phyloP scores from a whole-genome alignment of 2,329 filamentous ascomycete species.

The Aureobasidium sp. region DNA sequence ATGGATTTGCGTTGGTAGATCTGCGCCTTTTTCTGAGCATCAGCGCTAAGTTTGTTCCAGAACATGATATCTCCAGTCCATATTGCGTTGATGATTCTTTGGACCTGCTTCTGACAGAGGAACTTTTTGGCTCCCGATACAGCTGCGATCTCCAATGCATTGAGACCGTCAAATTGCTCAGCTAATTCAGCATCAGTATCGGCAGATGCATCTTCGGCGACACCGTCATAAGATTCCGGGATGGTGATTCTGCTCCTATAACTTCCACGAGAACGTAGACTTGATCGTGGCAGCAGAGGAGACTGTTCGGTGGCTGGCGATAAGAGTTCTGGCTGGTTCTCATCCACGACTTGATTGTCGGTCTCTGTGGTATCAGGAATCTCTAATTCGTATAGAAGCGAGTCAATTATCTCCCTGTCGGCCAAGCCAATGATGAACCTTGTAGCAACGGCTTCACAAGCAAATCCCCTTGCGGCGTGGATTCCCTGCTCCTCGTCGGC shows the following conservation, averaged over 20 bases:
- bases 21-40: slow-evolving; percentile 67
- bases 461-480: slow-evolving; percentile 61
- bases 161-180: slow-evolving; percentile 68
- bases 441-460: slow-evolving; percentile 77
- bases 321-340: background rate
- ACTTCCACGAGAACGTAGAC: slow-evolving; percentile 10
- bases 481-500: slow-evolving; percentile 56
- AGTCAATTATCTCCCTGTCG: slow-evolving; percentile 67
- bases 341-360: background rate
- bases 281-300: background rate
- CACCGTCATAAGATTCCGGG: background rate
- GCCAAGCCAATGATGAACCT: slow-evolving; percentile 65
- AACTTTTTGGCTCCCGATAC: slow-evolving; percentile 79
- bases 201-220: background rate
- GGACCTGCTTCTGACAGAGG: slow-evolving; percentile 69
- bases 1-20: slow-evolving; percentile 62
- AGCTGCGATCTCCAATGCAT: slow-evolving; percentile 79
- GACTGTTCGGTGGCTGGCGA: background rate
- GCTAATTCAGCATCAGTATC: slow-evolving; percentile 48
- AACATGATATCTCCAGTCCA: slow-evolving; percentile 85
- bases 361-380: background rate
- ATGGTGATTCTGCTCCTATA: slow-evolving; percentile 1
- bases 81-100: slow-evolving; percentile 75
- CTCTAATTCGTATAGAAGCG: slow-evolving; percentile 66
- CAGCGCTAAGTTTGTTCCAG: slow-evolving; percentile 70